These are phyloP conservation scores for Singerocomus inundabilis DNA, from an alignment of 1,284 basidiomycete species.

Conservation along the genomic window DNA sequence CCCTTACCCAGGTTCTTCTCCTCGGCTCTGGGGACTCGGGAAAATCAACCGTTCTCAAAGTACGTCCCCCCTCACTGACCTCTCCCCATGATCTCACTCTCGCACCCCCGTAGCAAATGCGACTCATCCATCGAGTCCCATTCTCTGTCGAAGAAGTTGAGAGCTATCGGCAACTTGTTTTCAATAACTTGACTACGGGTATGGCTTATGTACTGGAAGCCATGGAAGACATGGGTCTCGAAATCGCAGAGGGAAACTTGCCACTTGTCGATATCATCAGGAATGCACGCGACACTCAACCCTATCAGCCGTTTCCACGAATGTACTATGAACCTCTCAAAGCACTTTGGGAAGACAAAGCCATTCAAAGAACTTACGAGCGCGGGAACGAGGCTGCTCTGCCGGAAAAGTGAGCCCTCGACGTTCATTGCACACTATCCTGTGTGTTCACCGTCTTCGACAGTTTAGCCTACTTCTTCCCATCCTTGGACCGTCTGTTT, in stretches of 20 bases:
- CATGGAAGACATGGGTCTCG: slow-evolving; percentile 84
- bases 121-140: slow-evolving; percentile 78
- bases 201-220: slow-evolving; percentile 82
- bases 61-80: slow-evolving; percentile 33
- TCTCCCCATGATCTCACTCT: neutral
- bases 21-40: slow-evolving; percentile 93
- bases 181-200: slow-evolving; percentile 86
- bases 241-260: slow-evolving; percentile 61
- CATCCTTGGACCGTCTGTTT: slow-evolving; percentile 80
- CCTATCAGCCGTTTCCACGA: slow-evolving; percentile 76
- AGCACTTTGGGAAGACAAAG: slow-evolving; percentile 75
- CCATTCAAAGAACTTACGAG: slow-evolving; percentile 70
- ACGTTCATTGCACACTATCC: neutral
- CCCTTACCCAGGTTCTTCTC: slow-evolving; percentile 63
- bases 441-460: slow-evolving; percentile 7
- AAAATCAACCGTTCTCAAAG: slow-evolving; percentile 90
- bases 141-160: slow-evolving; percentile 79
- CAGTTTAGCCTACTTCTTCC: slow-evolving; percentile 74
- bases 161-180: slow-evolving; percentile 83
- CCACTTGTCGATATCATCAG: slow-evolving; percentile 61
- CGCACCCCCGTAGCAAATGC: slow-evolving; percentile 71
- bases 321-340: slow-evolving; percentile 66
- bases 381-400: slow-evolving; percentile 84
- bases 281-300: slow-evolving; percentile 68
- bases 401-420: slow-evolving; percentile 75